phyloP scores from a whole-genome alignment of 1,284 basidiomycete species.

The Austroboletus novae-zelandiae region DNA sequence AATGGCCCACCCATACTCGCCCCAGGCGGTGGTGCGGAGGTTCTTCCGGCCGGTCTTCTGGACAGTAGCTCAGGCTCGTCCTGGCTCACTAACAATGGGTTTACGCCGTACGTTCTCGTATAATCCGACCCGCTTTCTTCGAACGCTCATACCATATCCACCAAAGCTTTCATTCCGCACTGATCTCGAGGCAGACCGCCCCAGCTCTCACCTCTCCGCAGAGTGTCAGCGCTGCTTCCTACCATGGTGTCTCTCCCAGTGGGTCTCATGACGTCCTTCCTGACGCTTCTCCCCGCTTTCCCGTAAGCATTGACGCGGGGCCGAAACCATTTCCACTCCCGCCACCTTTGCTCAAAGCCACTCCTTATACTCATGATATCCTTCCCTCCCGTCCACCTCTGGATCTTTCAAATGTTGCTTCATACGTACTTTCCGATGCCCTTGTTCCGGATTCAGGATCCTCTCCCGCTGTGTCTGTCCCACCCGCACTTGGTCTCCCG shows the following conservation, averaged over 20 bases:
- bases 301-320: background rate
- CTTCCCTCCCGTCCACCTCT: background rate
- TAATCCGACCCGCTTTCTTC: slow-evolving; percentile 10
- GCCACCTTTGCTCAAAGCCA: slow-evolving; percentile 1
- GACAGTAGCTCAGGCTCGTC: slow-evolving; percentile 29
- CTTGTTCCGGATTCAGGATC: slow-evolving; percentile 3
- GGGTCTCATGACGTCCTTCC: background rate
- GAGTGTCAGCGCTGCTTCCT: background rate
- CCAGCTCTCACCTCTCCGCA: slow-evolving; percentile 1
- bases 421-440: slow-evolving; percentile 10
- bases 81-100: slow-evolving; percentile 51
- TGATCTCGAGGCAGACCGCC: slow-evolving; percentile 13
- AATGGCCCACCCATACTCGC: slow-evolving; percentile 55
- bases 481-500: slow-evolving; percentile 39
- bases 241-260: background rate
- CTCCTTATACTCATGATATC: slow-evolving; percentile 5
- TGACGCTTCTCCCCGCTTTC: background rate
- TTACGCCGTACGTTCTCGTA: slow-evolving; percentile 28
- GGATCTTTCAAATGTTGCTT: background rate
- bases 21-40: slow-evolving; percentile 70
- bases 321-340: slow-evolving; percentile 9
- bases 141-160: background rate
- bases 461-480: slow-evolving; percentile 7
- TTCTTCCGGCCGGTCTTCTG: slow-evolving; percentile 50
- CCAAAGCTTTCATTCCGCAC: slow-evolving; percentile 26